phyloP scores from a whole-genome alignment of 148 eudicot genomes.

The Selenicereus undatus region DNA sequence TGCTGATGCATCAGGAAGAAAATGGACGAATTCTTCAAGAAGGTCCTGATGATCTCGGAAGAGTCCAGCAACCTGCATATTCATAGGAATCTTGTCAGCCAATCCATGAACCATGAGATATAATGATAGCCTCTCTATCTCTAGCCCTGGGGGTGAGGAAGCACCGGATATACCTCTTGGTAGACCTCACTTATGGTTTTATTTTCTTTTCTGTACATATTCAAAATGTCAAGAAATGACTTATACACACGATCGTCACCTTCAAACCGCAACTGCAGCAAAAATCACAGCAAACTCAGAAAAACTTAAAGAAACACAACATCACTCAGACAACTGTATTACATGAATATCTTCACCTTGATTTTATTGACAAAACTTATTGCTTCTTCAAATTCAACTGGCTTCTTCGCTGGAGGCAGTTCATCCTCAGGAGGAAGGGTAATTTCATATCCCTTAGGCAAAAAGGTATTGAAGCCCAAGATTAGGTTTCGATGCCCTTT shows the following conservation, averaged over 20 bases:
- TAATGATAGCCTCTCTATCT: neutral
- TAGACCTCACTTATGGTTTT: constrained; percentile 78
- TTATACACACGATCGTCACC: constrained; percentile 83
- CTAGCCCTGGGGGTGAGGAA: neutral
- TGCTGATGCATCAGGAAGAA: constrained; percentile 56
- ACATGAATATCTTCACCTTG: constrained; percentile 46
- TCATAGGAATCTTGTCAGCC: neutral
- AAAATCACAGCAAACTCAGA: neutral
- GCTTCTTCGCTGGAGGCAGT: constrained; percentile 56
- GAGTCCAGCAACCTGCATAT: constrained; percentile 63
- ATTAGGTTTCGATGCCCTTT: constrained; percentile 84
- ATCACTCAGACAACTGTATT: neutral
- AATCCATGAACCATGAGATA: neutral
- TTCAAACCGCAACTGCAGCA: constrained; percentile 72
- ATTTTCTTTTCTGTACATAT: constrained; percentile 84
- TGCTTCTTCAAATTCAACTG: constrained; percentile 91
- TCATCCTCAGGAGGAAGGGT: constrained; percentile 51
- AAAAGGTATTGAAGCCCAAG: constrained; percentile 89
- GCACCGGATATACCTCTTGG: constrained; percentile 54
- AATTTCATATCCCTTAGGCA: constrained; percentile 93
- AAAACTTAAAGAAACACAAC: neutral
- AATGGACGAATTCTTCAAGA: constrained; percentile 82
- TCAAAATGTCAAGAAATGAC: constrained; percentile 87
- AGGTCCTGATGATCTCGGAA: constrained; percentile 76
- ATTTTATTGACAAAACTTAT: constrained; percentile 87